Evolutionary conservation across 306 rosid species (phyloP).

Genomic region (Cercis canadensis): DNA sequence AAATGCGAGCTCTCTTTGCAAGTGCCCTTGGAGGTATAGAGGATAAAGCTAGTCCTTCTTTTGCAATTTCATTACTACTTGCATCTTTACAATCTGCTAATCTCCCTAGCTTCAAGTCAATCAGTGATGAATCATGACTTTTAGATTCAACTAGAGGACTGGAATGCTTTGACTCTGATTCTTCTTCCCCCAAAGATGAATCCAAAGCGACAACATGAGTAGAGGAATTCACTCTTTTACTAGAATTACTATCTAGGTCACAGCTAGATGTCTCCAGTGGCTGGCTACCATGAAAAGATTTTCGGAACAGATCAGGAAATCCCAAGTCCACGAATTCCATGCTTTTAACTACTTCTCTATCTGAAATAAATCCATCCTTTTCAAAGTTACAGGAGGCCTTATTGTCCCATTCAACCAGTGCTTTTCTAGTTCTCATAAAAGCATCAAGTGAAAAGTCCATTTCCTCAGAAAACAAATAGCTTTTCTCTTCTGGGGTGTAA

Average conservation of each 20-base stretch:
- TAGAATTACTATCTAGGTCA: slow-evolving; percentile 52
- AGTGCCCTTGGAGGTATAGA: slow-evolving; percentile 32
- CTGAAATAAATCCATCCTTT: slow-evolving; percentile 50
- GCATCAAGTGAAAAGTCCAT: slow-evolving; percentile 65
- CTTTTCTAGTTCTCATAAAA: slow-evolving; percentile 54
- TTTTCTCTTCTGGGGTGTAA: slow-evolving; percentile 62
- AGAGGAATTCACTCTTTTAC: slow-evolving; percentile 54
- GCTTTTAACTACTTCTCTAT: slow-evolving; percentile 51
- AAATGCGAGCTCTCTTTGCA: slow-evolving; percentile 56
- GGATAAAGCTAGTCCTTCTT: slow-evolving; percentile 41
- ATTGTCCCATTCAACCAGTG: slow-evolving; percentile 61
- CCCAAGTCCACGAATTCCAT: slow-evolving; percentile 64
- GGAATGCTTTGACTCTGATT: slow-evolving; percentile 54
- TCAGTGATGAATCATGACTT: slow-evolving; percentile 54
- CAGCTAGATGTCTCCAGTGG: slow-evolving; percentile 50
- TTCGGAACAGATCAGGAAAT: slow-evolving; percentile 54
- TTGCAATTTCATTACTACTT: slow-evolving; percentile 33
- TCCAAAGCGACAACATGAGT: slow-evolving; percentile 53
- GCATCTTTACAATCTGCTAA: slow-evolving; percentile 51
- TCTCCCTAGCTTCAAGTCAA: slow-evolving; percentile 75
- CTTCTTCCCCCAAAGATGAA: slow-evolving; percentile 62
- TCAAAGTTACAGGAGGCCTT: slow-evolving; percentile 48
- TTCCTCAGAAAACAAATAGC: slow-evolving; percentile 62
- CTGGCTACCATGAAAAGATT: slow-evolving; percentile 47
- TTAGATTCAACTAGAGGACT: slow-evolving; percentile 48